Conservation (phyloP, 2,329 filamentous ascomycete genomes). For the Cercospora citrullina region DNA sequence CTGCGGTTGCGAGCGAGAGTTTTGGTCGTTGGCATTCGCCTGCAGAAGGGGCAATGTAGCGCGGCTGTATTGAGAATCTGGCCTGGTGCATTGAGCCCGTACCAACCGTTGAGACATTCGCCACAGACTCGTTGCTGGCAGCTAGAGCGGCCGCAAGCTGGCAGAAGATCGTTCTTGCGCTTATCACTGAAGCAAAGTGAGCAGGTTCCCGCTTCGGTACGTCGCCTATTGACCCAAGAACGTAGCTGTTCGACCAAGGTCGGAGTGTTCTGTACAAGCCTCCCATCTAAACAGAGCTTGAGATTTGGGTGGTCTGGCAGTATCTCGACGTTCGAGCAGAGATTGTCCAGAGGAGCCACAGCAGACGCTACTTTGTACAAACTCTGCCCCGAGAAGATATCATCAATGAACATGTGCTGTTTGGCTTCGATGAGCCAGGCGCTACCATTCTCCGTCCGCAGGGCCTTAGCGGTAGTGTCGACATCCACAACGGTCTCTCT, state of each 20-base stretch:
- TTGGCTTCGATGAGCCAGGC: conserved; percentile 15
- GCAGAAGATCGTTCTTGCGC: conserved; percentile 7
- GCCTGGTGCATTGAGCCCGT: conserved; percentile 16
- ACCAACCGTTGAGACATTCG: conserved; percentile 14
- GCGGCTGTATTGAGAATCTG: conserved; percentile 21
- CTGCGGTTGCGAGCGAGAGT: conserved; percentile 8
- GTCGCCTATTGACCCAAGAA: conserved; percentile 12
- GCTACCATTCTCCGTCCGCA: conserved; percentile 12
- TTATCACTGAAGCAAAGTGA: conserved; percentile 17
- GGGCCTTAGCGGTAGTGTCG: conserved; percentile 13
- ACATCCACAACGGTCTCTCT: conserved; percentile 5
- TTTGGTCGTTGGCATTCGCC: conserved; percentile 12
- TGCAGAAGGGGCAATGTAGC: conserved; percentile 19
- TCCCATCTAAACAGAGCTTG: background rate
- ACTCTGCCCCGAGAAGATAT: background rate
- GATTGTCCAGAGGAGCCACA: conserved; percentile 1
- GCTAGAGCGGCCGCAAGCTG: conserved; percentile 17
- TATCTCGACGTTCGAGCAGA: conserved; percentile 12
- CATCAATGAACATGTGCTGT: conserved; percentile 8
- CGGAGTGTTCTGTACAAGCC: conserved; percentile 7
- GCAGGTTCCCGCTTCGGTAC: conserved; percentile 14
- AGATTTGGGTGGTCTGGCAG: background rate
- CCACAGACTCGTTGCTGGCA: conserved; percentile 18
- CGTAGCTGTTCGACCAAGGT: conserved; percentile 2
- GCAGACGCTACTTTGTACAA: background rate